Base-by-base conservation (phyloP, 768 basidiomycete genomes). In the Serendipita vermifera region DNA sequence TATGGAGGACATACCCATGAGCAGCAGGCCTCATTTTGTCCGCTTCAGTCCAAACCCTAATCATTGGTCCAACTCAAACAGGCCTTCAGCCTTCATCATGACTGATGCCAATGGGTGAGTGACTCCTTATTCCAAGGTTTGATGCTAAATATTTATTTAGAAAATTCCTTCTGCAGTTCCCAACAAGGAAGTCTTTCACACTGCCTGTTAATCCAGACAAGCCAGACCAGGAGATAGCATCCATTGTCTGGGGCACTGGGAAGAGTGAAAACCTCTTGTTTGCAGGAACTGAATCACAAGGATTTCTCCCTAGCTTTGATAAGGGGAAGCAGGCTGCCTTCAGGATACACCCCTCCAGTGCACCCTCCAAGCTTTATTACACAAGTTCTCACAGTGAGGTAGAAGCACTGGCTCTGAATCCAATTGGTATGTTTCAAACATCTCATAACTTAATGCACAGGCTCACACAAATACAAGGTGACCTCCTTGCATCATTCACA, bases 251-350 rank as follows among this genome's bases (percentile, higher is more conserved):
- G 22, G 46, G 46, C 17, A 9, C 29, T 15, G n/a, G 32, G 20
- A 22, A 31, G n/a, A 22, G 24, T 31, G 46, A 51, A 51, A 51
- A n/a, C 32, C n/a, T 51, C n/a, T 20, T 51, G 32, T 51, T 51
- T 51, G 46, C 24, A 9, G 46, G 46, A 22, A 51, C 46, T 31
- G 46, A 51, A 51, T 5, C 11, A 22, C 9, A 6, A 7, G 39
- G 32, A 20, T 7, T 29, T 26, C n/a, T 9, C n/a, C 7, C 9
- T 51, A 31, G 27, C 17, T 9, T 31, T n/a, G 7, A 15, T n/a
- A 29, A 15, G 9, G 46, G 46, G 20, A 26, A 11, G n/a, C 46
- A 51, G 32, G 7, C 27, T 4, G 46, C 24, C 22, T 51, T 51
- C 27, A 9, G n/a, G 24, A 7, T 51, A n/a, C 27, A 9, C 27